A percentile compares a stretch with the other conserved stretches of the same genome.
These are phyloP conservation scores for Fusarium scirpi DNA, from an alignment of 2,329 filamentous ascomycete species.

Conservation along the genomic window DNA sequence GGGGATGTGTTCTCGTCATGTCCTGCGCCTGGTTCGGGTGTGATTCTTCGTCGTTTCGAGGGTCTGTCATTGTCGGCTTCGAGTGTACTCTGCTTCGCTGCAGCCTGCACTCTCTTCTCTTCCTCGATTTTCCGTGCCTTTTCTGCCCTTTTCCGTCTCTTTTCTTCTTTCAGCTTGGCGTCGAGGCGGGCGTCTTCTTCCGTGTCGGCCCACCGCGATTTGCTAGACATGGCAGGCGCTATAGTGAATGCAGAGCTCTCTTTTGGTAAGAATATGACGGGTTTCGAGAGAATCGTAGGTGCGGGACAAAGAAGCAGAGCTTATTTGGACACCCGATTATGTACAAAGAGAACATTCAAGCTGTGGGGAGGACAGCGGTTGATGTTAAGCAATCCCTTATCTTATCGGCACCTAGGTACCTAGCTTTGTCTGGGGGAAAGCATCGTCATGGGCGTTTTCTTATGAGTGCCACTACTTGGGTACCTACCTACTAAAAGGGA, in stretches of 20 bases:
- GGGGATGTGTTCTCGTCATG: constrained; percentile 39
- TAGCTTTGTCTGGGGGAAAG: constrained; percentile 24
- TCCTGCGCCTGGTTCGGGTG: constrained; percentile 56
- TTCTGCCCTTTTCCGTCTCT: constrained; percentile 84
- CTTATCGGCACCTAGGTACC: constrained; percentile 35
- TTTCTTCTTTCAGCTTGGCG: constrained; percentile 84
- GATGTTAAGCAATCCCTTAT: constrained; percentile 36
- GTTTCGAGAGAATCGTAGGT: no score
- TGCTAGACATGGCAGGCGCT: constrained; percentile 65
- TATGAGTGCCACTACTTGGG: constrained; percentile 9
- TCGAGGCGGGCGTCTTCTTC: constrained; percentile 83
- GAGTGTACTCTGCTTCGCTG: constrained; percentile 36
- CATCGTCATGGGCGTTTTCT: constrained; percentile 34
- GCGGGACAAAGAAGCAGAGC: no score
- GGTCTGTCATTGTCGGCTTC: constrained; percentile 55
- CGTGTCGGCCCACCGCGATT: constrained; percentile 89
- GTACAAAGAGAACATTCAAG: background rate
- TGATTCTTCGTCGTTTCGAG: constrained; percentile 72
- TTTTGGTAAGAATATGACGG: background rate
- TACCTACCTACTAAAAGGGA: background rate
- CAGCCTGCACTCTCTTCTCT: constrained; percentile 52
- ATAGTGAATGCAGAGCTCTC: background rate
- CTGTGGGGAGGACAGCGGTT: constrained; percentile 10
- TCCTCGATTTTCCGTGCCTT: constrained; percentile 78
- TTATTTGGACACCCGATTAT: background rate